Evolutionary conservation across 306 rosid species (phyloP).

Genomic region (Casuarina cunninghamiana): DNA sequence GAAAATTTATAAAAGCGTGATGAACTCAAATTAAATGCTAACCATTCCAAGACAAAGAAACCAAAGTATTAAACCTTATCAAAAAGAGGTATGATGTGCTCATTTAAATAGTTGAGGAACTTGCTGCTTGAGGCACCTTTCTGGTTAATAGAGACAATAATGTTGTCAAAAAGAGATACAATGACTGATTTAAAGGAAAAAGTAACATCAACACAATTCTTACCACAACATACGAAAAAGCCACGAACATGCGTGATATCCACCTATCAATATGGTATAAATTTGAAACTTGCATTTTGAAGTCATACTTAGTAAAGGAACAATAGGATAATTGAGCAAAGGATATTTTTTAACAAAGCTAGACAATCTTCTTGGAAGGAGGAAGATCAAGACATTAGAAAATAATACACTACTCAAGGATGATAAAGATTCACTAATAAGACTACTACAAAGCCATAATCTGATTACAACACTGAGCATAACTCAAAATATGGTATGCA

Average conservation of each 20-base stretch:
- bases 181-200: slow-evolving; percentile 2
- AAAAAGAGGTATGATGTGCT: slow-evolving; percentile 80
- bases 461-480: background rate
- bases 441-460: background rate
- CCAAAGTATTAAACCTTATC: slow-evolving; percentile 65
- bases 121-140: slow-evolving; percentile 96
- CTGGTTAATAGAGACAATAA: slow-evolving; percentile 31
- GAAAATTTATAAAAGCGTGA: background rate
- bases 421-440: background rate
- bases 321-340: background rate
- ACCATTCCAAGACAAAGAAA: slow-evolving; percentile 16
- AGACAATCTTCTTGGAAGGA: background rate
- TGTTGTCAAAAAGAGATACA: slow-evolving; percentile 20
- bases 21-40: background rate
- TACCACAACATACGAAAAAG: slow-evolving; percentile 94
- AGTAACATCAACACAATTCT: slow-evolving; percentile 18
- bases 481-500: background rate
- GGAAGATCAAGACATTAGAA: background rate
- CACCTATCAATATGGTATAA: slow-evolving; percentile 88
- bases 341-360: background rate
- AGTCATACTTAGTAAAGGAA: background rate
- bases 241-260: slow-evolving; percentile 91
- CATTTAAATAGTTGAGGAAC: slow-evolving; percentile 74
- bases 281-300: slow-evolving; percentile 70
- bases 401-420: background rate